Evolutionary conservation across 495 filamentous ascomycete genomes (phyloP).

Genomic region (Cairneyella variabilis): DNA sequence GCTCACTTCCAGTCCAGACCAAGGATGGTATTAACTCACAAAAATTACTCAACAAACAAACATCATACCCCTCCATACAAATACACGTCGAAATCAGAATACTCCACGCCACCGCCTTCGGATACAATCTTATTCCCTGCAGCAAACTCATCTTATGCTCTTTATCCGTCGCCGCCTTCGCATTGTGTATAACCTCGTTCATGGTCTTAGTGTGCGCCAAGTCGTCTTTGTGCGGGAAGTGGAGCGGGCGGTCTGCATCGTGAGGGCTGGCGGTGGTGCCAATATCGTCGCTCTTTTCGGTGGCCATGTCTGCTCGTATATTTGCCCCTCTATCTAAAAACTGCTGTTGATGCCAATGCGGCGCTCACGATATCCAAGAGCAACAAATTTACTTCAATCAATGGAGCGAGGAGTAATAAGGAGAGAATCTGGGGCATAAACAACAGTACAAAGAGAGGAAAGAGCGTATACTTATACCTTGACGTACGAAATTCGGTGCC

Average conservation of each 20-base stretch:
- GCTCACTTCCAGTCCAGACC: background rate
- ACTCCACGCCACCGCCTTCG: conserved; percentile 56
- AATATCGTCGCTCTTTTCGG: background rate
- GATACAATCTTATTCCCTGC: conserved; percentile 50
- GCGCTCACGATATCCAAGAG: too few relatives aligned
- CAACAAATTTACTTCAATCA: too few relatives aligned
- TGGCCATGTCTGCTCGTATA: background rate
- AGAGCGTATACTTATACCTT: too few relatives aligned
- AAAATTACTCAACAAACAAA: conserved; percentile 56
- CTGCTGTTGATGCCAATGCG: too few relatives aligned
- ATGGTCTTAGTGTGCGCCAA: conserved; percentile 28
- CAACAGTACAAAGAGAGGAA: too few relatives aligned
- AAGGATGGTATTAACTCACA: conserved; percentile 29
- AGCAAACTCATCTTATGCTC: conserved; percentile 52
- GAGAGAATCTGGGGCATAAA: too few relatives aligned
- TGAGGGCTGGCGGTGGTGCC: background rate
- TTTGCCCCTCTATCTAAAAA: too few relatives aligned
- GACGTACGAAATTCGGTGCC: too few relatives aligned
- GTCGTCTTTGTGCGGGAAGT: conserved; percentile 19
- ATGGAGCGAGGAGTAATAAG: too few relatives aligned
- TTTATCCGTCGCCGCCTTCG: conserved; percentile 43
- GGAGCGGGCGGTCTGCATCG: conserved; percentile 5
- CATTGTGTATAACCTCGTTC: conserved; percentile 41
- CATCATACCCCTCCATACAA: conserved; percentile 63
- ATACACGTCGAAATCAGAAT: conserved; percentile 59